Evolutionary conservation across 306 rosid genomes (phyloP).

Genomic region (Cucumis hystrix): DNA sequence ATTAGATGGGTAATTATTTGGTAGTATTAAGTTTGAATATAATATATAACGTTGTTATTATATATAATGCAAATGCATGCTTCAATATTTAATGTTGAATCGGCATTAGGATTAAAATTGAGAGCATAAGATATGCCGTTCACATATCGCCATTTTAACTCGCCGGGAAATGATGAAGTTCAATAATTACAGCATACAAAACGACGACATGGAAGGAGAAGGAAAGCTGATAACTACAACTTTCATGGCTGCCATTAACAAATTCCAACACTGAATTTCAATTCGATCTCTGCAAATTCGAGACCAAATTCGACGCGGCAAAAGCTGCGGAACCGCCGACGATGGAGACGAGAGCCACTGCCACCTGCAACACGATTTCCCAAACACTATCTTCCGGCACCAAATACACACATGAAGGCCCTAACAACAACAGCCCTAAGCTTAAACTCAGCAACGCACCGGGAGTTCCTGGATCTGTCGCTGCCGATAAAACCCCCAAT

Average conservation of each 20-base stretch:
- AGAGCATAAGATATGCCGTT: neutral
- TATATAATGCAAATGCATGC: neutral
- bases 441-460: conserved; percentile 48
- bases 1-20: too few relatives aligned
- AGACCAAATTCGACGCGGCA: conserved; percentile 77
- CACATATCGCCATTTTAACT: neutral
- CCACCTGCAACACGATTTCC: conserved; percentile 37
- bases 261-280: conserved; percentile 11
- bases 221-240: neutral
- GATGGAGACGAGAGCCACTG: conserved; percentile 36
- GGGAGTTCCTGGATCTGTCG: conserved; percentile 81
- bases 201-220: neutral
- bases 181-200: neutral
- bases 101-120: neutral
- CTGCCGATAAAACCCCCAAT: conserved; percentile 78
- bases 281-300: conserved; percentile 58
- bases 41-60: neutral
- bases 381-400: conserved; percentile 75
- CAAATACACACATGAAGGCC: conserved; percentile 56
- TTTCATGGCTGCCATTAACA: neutral
- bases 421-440: conserved; percentile 48
- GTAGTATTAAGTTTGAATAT: neutral
- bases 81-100: too few relatives aligned
- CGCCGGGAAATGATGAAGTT: neutral
- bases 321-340: conserved; percentile 72